These are phyloP conservation scores for Ophiostoma sp. DNA, from an alignment of 2,329 filamentous ascomycete genomes.

Conservation along the genomic window DNA sequence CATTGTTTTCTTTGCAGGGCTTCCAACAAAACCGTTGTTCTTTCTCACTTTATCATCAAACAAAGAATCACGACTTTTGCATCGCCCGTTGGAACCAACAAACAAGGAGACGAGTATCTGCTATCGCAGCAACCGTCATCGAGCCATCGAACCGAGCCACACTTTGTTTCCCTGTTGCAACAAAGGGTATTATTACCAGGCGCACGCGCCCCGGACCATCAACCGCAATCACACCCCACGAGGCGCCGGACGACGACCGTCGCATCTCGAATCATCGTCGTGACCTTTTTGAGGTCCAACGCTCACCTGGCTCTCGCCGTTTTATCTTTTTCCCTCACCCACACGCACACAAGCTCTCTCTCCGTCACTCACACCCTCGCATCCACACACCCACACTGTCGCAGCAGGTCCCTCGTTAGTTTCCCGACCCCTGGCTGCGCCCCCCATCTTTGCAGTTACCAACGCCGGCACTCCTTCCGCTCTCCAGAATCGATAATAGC, in stretches of 20 bases:
- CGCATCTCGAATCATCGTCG: not conserved
- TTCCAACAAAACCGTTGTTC: not conserved
- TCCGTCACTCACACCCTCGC: not conserved
- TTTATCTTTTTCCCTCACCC: not conserved
- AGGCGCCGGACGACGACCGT: not conserved
- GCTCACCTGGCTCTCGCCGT: constrained; percentile 9
- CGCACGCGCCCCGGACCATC: constrained; percentile 14
- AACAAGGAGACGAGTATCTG: constrained; percentile 7
- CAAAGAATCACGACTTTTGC: not conserved
- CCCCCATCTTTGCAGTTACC: constrained; percentile 20
- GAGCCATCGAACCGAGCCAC: constrained; percentile 2
- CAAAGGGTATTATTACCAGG: not conserved
- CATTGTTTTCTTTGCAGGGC: not conserved
- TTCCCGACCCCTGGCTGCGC: constrained; percentile 17
- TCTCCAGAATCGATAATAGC: constrained; percentile 19
- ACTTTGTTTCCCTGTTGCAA: not conserved
- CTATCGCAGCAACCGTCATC: not conserved
- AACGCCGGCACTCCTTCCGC: constrained; percentile 25
- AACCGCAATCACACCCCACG: not conserved
- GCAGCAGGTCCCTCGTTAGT: constrained; percentile 15
- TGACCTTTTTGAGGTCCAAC: not conserved
- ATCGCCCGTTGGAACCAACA: not conserved
- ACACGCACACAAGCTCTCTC: not conserved
- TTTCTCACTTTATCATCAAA: not conserved
- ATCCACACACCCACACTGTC: constrained; percentile 15